Percentiles rank a stretch among this genome's conserved stretches.
Evolutionary conservation across 352 stramenopile species (phyloP).

Genomic region (Phytophthora crassamura): DNA sequence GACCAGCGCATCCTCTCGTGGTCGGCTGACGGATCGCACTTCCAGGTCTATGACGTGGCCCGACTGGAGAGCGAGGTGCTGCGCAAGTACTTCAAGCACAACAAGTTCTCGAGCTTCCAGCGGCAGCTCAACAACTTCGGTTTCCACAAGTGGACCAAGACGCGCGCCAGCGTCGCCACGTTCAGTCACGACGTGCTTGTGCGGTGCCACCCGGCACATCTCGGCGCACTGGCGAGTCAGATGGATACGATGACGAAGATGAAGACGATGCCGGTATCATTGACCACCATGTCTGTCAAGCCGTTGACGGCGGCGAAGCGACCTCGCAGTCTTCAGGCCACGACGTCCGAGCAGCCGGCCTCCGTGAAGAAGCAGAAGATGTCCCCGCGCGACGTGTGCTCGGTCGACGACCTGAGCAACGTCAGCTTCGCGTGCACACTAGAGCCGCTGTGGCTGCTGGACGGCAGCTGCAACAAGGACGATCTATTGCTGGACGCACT

Average conservation of each 20-base stretch:
- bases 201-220: slow-evolving; percentile 41
- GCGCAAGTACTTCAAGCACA: slow-evolving; percentile 86
- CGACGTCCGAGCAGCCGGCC: background rate
- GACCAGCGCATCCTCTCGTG: slow-evolving; percentile 52
- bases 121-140: slow-evolving; percentile 93
- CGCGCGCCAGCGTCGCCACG: slow-evolving; percentile 61
- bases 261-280: background rate
- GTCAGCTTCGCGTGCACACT: background rate
- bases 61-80: slow-evolving; percentile 64
- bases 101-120: slow-evolving; percentile 91
- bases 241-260: slow-evolving; percentile 23
- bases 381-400: slow-evolving; percentile 22
- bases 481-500: slow-evolving; percentile 16
- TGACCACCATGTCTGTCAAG: background rate
- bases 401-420: slow-evolving; percentile 3
- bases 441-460: slow-evolving; percentile 8
- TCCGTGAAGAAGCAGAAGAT: slow-evolving; percentile 23
- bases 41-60: slow-evolving; percentile 83
- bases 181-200: slow-evolving; percentile 71
- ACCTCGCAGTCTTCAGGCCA: slow-evolving; percentile 1
- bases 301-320: slow-evolving; percentile 11
- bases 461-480: slow-evolving; percentile 1
- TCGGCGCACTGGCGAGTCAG: slow-evolving; percentile 14
- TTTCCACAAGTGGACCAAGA: slow-evolving; percentile 88
- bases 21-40: slow-evolving; percentile 63